Percentiles rank a stretch among this genome's conserved stretches.
phyloP scores from a whole-genome alignment of 192 early-diverging fungal species.

The Backusella circina region DNA sequence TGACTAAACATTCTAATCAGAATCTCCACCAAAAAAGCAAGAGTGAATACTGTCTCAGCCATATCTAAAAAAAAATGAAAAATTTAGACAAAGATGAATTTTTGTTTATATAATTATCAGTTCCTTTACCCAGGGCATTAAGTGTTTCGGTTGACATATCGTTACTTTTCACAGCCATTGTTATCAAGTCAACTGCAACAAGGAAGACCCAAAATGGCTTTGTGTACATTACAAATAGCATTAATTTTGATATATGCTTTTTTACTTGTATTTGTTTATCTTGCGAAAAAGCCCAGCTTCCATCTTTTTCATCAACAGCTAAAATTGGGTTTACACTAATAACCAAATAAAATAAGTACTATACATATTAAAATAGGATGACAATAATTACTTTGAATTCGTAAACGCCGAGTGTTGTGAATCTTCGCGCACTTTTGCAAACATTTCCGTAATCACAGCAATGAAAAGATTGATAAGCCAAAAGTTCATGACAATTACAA shows the following conservation, averaged over 20 bases:
- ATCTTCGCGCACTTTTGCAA: conserved; percentile 63
- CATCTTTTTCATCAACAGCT: conserved; percentile 29
- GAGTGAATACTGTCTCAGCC: conserved; percentile 42
- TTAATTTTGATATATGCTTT: background rate
- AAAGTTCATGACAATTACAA: conserved; percentile 59
- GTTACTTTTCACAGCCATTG: conserved; percentile 43
- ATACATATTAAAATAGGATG: background rate
- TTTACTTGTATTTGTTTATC: conserved; percentile 6
- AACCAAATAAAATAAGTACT: background rate
- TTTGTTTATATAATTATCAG: background rate
- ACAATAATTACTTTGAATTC: conserved; percentile 31
- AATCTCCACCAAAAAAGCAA: conserved; percentile 48
- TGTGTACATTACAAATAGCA: conserved; percentile 18
- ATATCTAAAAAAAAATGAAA: conserved; percentile 18
- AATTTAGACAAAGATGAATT: background rate
- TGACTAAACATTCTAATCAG: conserved; percentile 37
- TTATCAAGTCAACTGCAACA: conserved; percentile 46
- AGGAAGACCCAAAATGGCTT: conserved; percentile 40
- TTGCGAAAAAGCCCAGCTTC: conserved; percentile 25
- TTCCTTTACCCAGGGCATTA: conserved; percentile 25
- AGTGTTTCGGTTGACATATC: conserved; percentile 18
- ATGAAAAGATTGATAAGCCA: conserved; percentile 64
- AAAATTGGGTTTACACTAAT: conserved; percentile 22
- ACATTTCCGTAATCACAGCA: conserved; percentile 64
- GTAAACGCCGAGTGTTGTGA: conserved; percentile 56